These are phyloP conservation scores for Xylaria sp. DNA, from an alignment of 2,329 filamentous ascomycete species.

Conservation along the genomic window DNA sequence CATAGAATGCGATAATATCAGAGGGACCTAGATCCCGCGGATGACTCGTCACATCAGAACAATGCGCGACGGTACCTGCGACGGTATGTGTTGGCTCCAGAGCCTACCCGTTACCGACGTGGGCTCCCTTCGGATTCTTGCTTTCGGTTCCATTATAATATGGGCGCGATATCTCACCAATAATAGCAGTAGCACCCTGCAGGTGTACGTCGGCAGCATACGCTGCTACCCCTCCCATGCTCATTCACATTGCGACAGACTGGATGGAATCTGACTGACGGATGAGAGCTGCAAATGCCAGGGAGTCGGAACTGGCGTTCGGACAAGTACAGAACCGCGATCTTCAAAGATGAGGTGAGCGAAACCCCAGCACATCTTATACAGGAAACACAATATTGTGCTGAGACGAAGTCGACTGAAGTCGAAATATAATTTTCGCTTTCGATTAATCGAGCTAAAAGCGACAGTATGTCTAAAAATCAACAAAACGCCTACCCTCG, in stretches of 20 bases:
- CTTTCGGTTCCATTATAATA: not conserved
- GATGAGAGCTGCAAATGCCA: not conserved
- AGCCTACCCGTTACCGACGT: slow-evolving; percentile 10
- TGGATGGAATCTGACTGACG: not conserved
- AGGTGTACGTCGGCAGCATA: slow-evolving; percentile 1
- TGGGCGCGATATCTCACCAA: slow-evolving; percentile 9
- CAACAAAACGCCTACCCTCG: slow-evolving; percentile 5
- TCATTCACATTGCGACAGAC: not conserved
- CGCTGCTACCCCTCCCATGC: slow-evolving; percentile 20
- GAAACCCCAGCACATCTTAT: not conserved
- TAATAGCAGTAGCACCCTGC: slow-evolving; percentile 9
- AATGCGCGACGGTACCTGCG: slow-evolving; percentile 2
- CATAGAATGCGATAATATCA: not conserved
- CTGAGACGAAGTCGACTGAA: not conserved
- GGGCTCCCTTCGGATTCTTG: slow-evolving; percentile 1
- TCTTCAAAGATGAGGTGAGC: not conserved
- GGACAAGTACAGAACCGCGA: not conserved
- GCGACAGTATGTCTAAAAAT: slow-evolving; percentile 1
- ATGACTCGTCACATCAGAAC: slow-evolving; percentile 17
- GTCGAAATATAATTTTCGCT: not conserved
- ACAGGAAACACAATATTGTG: not conserved
- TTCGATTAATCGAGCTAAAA: not conserved
- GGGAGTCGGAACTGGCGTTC: not conserved
- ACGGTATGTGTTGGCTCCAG: slow-evolving; percentile 28
- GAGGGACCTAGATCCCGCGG: not conserved